Percentiles rank a stretch among this genome's conserved stretches.
Evolutionary conservation across 352 stramenopile species (phyloP).

Genomic region (Globisporangium spinosum): DNA sequence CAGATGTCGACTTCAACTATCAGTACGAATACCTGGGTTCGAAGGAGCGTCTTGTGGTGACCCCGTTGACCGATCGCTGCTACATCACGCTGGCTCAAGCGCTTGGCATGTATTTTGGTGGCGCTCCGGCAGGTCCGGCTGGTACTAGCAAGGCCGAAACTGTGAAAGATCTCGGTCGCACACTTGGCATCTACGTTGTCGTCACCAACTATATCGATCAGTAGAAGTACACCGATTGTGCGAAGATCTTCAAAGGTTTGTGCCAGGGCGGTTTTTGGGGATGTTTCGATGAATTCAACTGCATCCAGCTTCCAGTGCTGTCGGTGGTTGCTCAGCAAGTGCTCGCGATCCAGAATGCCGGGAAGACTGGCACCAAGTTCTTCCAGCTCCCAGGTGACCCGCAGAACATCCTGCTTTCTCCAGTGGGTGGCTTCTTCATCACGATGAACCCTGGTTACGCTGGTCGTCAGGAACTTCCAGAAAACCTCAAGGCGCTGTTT

Average conservation of each 20-base stretch:
- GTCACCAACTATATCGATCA: constrained; percentile 98
- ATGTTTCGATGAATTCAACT: constrained; percentile 99
- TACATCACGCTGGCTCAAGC: constrained; percentile 98
- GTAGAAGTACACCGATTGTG: constrained; percentile 97
- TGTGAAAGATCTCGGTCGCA: constrained; percentile 95
- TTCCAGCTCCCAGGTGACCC: constrained; percentile 98
- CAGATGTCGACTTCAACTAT: constrained; percentile 98
- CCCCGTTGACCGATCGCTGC: constrained; percentile 95
- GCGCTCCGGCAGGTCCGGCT: constrained; percentile 91
- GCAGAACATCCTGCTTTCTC: constrained; percentile 95
- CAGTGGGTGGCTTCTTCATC: constrained; percentile 97
- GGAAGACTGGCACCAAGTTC: constrained; percentile 93
- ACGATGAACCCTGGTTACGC: constrained; percentile 99
- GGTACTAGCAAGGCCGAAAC: constrained; percentile 97
- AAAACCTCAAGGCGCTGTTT: constrained; percentile 97
- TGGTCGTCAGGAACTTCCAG: constrained; percentile 95
- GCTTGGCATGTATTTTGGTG: constrained; percentile 98
- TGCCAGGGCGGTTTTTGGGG: constrained; percentile 96
- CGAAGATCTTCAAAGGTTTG: constrained; percentile 98
- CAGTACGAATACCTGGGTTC: constrained; percentile 97
- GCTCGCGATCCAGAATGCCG: constrained; percentile 97
- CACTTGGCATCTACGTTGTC: constrained; percentile 95
- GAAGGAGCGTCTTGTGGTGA: constrained; percentile 97
- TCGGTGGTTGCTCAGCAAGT: constrained; percentile 98
- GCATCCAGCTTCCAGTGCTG: constrained; percentile 94